These are phyloP conservation scores for Papilionanthe hybrid DNA, from an alignment of 116 monocot species.

Conservation along the genomic window DNA sequence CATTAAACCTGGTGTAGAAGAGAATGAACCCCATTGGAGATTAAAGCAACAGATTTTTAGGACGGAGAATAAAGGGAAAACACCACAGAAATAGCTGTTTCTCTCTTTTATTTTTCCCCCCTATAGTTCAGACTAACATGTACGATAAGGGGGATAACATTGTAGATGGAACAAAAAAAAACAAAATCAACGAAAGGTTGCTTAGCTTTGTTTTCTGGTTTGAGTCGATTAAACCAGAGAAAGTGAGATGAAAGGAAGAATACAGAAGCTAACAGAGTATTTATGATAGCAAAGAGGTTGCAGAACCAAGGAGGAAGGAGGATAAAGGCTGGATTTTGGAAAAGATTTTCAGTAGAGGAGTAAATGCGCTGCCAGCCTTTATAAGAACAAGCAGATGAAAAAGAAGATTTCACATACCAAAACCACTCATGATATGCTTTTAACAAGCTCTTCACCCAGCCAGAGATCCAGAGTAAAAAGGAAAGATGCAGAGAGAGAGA, in stretches of 20 bases:
- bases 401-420: neutral
- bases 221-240: neutral
- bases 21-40: slow-evolving; percentile 29
- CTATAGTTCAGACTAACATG: neutral
- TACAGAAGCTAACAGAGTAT: neutral
- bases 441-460: neutral
- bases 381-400: neutral
- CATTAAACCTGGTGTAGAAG: slow-evolving; percentile 26
- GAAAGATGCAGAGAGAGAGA: neutral
- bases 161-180: neutral
- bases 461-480: neutral
- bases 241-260: neutral
- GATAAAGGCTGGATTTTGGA: neutral
- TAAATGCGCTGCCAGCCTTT: neutral
- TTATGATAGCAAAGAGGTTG: neutral
- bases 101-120: neutral
- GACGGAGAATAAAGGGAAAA: neutral
- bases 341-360: neutral
- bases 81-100: neutral
- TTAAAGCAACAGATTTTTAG: neutral
- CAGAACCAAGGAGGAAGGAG: neutral
- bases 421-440: neutral
- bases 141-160: neutral
- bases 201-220: no score
- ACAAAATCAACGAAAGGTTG: neutral